phyloP scores from a whole-genome alignment of 768 basidiomycete species.

The Crepidotus variabilis region DNA sequence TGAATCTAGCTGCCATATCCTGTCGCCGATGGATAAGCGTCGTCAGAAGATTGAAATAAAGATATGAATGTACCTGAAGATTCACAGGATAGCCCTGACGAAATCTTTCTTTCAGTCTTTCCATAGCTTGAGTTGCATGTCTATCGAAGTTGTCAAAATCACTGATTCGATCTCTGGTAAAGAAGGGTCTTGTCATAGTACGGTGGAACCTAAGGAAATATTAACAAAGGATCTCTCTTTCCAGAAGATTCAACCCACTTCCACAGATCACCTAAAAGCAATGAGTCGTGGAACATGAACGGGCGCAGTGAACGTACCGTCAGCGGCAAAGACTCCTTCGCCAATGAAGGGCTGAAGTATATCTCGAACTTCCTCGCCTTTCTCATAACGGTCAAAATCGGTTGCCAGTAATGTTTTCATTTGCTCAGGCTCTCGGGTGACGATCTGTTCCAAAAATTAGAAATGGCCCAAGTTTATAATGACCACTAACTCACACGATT shows the following conservation, averaged over 20 bases:
- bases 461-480: slow-evolving; percentile 23
- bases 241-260: slow-evolving; percentile 34
- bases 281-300: background rate
- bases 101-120: slow-evolving; percentile 40
- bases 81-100: slow-evolving; percentile 47
- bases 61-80: slow-evolving; percentile 41
- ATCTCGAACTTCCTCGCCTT: background rate
- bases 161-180: slow-evolving; percentile 52
- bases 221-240: background rate
- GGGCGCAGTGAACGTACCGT: slow-evolving; percentile 5
- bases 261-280: slow-evolving; percentile 50
- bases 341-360: background rate
- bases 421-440: slow-evolving; percentile 16
- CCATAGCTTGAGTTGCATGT: slow-evolving; percentile 46
- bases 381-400: slow-evolving; percentile 14
- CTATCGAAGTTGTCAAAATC: slow-evolving; percentile 61
- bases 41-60: background rate
- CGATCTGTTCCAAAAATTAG: slow-evolving; percentile 30
- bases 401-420: slow-evolving; percentile 16
- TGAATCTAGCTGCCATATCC: slow-evolving; percentile 46
- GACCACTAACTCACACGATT: slow-evolving; percentile 18
- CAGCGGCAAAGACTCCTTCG: slow-evolving; percentile 6
- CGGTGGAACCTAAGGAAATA: slow-evolving; percentile 47
- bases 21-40: slow-evolving; percentile 8
- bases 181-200: slow-evolving; percentile 66